Conservation (phyloP, 2,329 filamentous ascomycete genomes). For the Rachicladosporium sp. region DNA sequence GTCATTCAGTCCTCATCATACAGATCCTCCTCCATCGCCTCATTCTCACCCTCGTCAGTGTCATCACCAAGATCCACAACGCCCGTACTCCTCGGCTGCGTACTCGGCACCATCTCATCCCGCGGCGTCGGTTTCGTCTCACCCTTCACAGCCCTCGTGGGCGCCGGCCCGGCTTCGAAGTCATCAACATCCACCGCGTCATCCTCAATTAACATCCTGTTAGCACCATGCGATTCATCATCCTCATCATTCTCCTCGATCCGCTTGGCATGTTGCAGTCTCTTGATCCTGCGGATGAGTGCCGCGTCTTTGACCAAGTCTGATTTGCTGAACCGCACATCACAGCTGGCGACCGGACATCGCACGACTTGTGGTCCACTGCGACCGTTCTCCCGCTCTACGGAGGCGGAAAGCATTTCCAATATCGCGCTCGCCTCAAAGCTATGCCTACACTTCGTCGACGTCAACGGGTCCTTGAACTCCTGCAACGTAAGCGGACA, state of each 20-base stretch:
- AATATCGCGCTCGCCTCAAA: slow-evolving; percentile 57
- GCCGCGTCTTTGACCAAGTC: slow-evolving; percentile 48
- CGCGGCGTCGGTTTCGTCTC: slow-evolving; percentile 5
- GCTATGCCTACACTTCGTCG: slow-evolving; percentile 55
- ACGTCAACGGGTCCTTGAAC: slow-evolving; percentile 56
- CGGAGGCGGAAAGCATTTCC: slow-evolving; percentile 33
- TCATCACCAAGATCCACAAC: slow-evolving; percentile 4
- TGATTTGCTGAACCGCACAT: slow-evolving; percentile 36
- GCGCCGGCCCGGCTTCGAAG: slow-evolving; percentile 5
- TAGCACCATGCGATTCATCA: slow-evolving; percentile 17
- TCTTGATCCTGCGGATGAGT: slow-evolving; percentile 46
- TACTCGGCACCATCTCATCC: slow-evolving; percentile 1
- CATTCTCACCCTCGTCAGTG: slow-evolving; percentile 4
- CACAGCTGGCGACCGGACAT: slow-evolving; percentile 57
- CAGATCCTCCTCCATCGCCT: slow-evolving; percentile 4
- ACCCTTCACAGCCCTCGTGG: slow-evolving; percentile 6
- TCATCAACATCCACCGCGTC: slow-evolving; percentile 16
- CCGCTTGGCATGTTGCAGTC: slow-evolving; percentile 35
- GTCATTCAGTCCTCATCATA: not conserved
- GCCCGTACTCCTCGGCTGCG: slow-evolving; percentile 3
- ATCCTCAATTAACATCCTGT: slow-evolving; percentile 17
- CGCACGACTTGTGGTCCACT: slow-evolving; percentile 26
- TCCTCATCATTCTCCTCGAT: slow-evolving; percentile 34
- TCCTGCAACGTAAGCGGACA: slow-evolving; percentile 56
- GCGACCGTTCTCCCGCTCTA: slow-evolving; percentile 9